A percentile compares a stretch with the other conserved stretches of the same genome.
Evolutionary conservation across 306 rosid genomes (phyloP).

Genomic region (Sechiopsis laciniata): DNA sequence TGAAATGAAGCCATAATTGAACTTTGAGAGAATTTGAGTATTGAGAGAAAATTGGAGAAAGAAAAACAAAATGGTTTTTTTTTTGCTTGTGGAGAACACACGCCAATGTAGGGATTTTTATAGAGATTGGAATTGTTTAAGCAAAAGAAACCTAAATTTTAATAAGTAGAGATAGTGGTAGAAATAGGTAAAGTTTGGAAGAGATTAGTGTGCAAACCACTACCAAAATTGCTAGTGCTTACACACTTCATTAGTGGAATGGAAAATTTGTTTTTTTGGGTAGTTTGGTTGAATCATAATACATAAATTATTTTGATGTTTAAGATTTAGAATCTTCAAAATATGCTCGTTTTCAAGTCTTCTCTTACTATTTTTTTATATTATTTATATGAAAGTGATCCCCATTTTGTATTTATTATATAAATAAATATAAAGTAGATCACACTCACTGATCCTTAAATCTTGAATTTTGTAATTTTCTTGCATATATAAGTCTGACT

Average conservation of each 20-base stretch:
- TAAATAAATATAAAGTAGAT: too few relatives aligned
- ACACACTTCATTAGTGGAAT: not conserved
- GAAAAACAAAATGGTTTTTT: not conserved
- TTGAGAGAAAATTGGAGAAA: not conserved
- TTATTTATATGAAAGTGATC: too few relatives aligned
- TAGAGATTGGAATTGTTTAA: not conserved
- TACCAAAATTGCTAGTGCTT: not conserved
- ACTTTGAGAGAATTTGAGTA: not conserved
- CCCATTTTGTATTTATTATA: too few relatives aligned
- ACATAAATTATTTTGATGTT: too few relatives aligned
- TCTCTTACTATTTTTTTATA: too few relatives aligned
- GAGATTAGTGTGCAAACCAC: constrained; percentile 19
- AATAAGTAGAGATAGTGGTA: constrained; percentile 18
- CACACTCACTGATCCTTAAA: too few relatives aligned
- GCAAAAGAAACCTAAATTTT: not conserved
- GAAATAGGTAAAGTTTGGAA: not conserved
- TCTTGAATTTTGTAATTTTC: too few relatives aligned
- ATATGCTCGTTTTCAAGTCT: too few relatives aligned
- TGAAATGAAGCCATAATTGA: constrained; percentile 12
- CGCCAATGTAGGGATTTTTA: not conserved
- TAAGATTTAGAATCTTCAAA: too few relatives aligned
- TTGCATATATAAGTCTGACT: too few relatives aligned
- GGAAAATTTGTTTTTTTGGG: too few relatives aligned
- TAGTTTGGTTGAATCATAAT: too few relatives aligned
- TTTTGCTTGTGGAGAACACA: constrained; percentile 24